Evolutionary conservation across 148 eudicot genomes (phyloP), one percentile per base, ranked within the genome.

Genomic region (Diospyros lotus): DNA sequence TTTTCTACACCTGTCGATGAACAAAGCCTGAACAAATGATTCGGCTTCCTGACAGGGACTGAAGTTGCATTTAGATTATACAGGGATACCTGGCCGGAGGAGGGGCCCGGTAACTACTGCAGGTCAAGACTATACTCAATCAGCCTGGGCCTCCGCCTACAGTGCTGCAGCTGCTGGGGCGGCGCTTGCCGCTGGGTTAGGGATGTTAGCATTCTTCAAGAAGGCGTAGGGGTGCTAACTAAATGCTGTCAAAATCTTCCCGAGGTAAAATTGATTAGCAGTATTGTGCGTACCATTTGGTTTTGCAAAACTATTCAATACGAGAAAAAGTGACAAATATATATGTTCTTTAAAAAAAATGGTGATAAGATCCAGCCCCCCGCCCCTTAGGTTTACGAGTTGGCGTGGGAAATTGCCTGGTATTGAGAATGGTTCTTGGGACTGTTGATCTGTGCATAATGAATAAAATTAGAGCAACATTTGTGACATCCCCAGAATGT

Each of bases 91-190:
- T 65, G 75, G 83, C 65, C 81, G 77, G 50, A 74, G 87, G 76
- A 87, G 79, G 63, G 90, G 85, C 28, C 75, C 93, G 1, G 77
- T 83, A 7, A 76, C 90, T 10, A 76, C 90, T 10, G 78, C 76
- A 50, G 76, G 80, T 73, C 14, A 88, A 80, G 93, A 85, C 13
- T 89, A 90, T 82, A 89, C 85, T 81, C 89, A 85, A n/a, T 40
- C 86, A 41, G 89, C 96, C 45, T 90, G 97, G 97, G 85, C 96
- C 48, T 75, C 93, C 14, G 96, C 96, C 13, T 94, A 94, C 76
- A 87, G 89, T 67, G 68, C 91, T n/a, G 96, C 85, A 52, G 98
- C 96, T 75, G 97, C 98, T 38, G 93, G 98, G 73, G 96, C 98
- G 43, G 96, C 98, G 1, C 80, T 94, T 43, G 87, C 88, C 66